Evolutionary conservation across 257 asterid genomes (phyloP), one percentile per base, ranked within the genome.

Genomic region (Solanum gracilifrons): DNA sequence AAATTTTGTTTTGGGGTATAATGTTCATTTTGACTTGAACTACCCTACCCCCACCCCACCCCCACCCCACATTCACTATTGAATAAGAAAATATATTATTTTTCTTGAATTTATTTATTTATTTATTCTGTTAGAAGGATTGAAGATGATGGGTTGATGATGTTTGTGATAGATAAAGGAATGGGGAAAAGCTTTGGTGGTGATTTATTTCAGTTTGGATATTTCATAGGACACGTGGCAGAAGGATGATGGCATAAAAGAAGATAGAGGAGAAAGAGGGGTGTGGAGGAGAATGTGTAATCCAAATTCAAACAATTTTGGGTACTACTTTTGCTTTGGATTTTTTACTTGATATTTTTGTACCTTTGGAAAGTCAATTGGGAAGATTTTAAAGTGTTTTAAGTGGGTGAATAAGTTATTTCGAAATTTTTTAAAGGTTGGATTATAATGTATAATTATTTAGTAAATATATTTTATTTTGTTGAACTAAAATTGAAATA

Each of bases 141-240:
- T 86, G 87, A 86, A 83, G 88, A 87, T 83, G 91, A 77, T 90
- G 91, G 86, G 91, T 86, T 77, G 88, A 90, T 87, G 91, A 66
- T 13, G 76, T 90, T 89, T 83, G 93, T 85, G 93, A 92, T 92
- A 90, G 92, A 80, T 84, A 86, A 75, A 75, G 92, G 92, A 46
- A 90, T 91, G 94, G 93, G 23, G 89, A 91, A 86, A 89, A 86
- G 87, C 90, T 82, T 31, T 91, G 94, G 95, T 92, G 93, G 87
- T 86, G 36, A 88, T 87, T 86, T 60, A 64, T 85, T 90, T 79
- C 82, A 80, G 87, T 88, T 90, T 91, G 93, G 94, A 92, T 91
- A 91, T 92, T 87, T 85, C 80, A 20, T 5, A 29, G 82, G 88
- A 87, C 91, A 91, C 91, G 91, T 90, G 94, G 90, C 90, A 80